A percentile compares a stretch with the other conserved stretches of the same genome.
These are phyloP conservation scores for Gamarada debralockiae DNA, from an alignment of 495 filamentous ascomycete genomes.

Conservation along the genomic window DNA sequence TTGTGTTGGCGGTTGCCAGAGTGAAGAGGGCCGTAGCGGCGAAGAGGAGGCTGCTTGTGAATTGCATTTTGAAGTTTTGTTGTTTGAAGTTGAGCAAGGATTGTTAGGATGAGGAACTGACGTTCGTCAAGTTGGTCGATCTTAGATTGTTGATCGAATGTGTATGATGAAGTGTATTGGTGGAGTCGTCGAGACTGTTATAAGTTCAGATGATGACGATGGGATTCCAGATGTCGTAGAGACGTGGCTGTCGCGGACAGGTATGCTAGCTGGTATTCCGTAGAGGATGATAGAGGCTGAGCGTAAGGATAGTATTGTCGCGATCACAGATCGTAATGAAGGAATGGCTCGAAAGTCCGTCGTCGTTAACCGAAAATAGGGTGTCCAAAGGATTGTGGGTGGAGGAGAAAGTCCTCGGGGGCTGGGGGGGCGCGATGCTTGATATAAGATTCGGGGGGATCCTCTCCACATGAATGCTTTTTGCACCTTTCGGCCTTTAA, in stretches of 20 bases:
- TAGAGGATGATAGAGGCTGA: conserved; percentile 6
- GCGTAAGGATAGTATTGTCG: conserved; percentile 6
- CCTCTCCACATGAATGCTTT: no score
- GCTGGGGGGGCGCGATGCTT: no score
- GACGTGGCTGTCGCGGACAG: conserved; percentile 18
- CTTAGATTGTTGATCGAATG: conserved; percentile 1
- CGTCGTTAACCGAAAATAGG: no score
- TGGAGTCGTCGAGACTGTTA: conserved; percentile 15
- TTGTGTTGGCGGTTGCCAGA: conserved; percentile 33
- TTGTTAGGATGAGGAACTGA: conserved; percentile 12
- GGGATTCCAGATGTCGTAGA: conserved; percentile 10
- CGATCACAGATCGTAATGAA: no score
- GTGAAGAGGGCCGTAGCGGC: conserved; percentile 28
- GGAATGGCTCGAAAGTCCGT: no score
- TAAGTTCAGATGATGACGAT: neutral
- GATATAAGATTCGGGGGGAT: no score
- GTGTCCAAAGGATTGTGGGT: no score
- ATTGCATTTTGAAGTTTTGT: conserved; percentile 17
- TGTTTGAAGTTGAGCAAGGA: conserved; percentile 6
- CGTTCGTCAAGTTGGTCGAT: conserved; percentile 21
- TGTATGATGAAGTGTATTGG: neutral
- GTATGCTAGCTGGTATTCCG: conserved; percentile 4
- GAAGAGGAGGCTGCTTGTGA: conserved; percentile 12
- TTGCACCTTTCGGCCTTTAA: no score
- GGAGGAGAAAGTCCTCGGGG: no score